Evolutionary conservation across 345 rosid species (phyloP), one percentile per base, ranked within the genome.

Genomic region (Gossypium arboreum): DNA sequence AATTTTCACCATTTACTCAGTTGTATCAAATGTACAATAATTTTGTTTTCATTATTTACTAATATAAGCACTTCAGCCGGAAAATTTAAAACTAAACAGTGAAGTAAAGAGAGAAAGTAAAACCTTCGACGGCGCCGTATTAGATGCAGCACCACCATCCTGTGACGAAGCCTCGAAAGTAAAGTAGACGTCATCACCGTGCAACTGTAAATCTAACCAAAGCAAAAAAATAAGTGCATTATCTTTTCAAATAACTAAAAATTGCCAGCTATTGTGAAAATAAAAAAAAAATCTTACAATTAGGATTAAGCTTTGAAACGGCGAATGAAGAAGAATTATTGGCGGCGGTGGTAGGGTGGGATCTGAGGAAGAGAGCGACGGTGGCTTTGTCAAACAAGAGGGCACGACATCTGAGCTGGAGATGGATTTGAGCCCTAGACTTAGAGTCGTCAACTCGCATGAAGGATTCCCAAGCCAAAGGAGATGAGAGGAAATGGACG

Each of bases 341-440:
- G 2, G 70, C 22, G 25, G 80, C 4, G 57, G 55, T 69, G 45
- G 59, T 61, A 3, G 75, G 6, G 63, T 82, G 75, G 61, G 88
- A 81, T 18, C 86, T 87, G 67, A 88, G 85, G 78, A 88, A 92
- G 73, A 94, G 97, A 7, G 97, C 77, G 70, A 76, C 81, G 39
- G 83, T 71, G 77, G 97, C 98, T 84, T 94, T 94, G 72, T 91
- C 97, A 76, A 86, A 94, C 50, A 92, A 77, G 63, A 94, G 98
- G 61, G 98, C 97, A 12, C 98, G 97, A 54, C 75, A 91, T 22
- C 97, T 86, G 81, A 94, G 95, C 84, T 89, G 98, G 75, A 94
- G 90, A 1, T 89, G 97, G 86, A 94, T 85, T 83, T 88, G 97
- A 81, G 87, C 68, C 91, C 84, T 92, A 71, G 98, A 77, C 73